These are phyloP conservation scores for Phytophthora pinifolia DNA, from an alignment of 352 stramenopile species.

Conservation along the genomic window DNA sequence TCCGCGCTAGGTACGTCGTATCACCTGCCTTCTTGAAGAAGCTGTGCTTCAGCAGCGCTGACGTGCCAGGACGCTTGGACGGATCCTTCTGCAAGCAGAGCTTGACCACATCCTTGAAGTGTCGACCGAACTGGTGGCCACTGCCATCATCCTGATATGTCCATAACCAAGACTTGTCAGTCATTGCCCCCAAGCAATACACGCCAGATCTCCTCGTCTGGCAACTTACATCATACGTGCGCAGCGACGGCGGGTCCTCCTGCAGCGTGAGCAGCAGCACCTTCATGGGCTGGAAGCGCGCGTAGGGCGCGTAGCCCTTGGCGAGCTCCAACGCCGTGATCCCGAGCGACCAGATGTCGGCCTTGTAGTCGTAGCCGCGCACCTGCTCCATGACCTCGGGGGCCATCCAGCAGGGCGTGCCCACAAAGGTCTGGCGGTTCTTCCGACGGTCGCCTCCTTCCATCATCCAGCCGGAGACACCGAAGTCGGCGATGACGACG, in stretches of 20 bases:
- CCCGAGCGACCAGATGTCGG: slow-evolving; percentile 99
- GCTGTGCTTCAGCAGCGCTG: slow-evolving; percentile 84
- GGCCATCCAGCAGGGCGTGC: slow-evolving; percentile 98
- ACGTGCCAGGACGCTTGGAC: slow-evolving; percentile 78
- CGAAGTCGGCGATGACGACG: slow-evolving; percentile 98
- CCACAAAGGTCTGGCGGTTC: slow-evolving; percentile 97
- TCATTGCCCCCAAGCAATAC: not conserved
- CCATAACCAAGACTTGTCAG: slow-evolving; percentile 3
- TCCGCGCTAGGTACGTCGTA: slow-evolving; percentile 61
- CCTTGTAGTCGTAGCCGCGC: slow-evolving; percentile 94
- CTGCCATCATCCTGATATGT: slow-evolving; percentile 71
- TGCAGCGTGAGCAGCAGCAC: slow-evolving; percentile 96
- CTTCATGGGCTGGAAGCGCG: slow-evolving; percentile 98
- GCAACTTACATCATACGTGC: slow-evolving; percentile 83
- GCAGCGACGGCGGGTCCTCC: slow-evolving; percentile 93
- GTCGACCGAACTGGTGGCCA: slow-evolving; percentile 77
- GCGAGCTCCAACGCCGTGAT: slow-evolving; percentile 99
- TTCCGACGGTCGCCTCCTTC: slow-evolving; percentile 93
- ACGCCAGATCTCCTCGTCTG: not conserved
- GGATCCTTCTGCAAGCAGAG: slow-evolving; percentile 89
- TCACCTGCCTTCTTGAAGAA: slow-evolving; percentile 90
- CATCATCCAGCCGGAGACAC: slow-evolving; percentile 98
- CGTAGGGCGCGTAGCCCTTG: slow-evolving; percentile 98
- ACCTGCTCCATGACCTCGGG: slow-evolving; percentile 92
- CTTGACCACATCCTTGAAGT: slow-evolving; percentile 91